phyloP scores from a whole-genome alignment of 2,329 filamentous ascomycete genomes.

The Didymella keratinophila region DNA sequence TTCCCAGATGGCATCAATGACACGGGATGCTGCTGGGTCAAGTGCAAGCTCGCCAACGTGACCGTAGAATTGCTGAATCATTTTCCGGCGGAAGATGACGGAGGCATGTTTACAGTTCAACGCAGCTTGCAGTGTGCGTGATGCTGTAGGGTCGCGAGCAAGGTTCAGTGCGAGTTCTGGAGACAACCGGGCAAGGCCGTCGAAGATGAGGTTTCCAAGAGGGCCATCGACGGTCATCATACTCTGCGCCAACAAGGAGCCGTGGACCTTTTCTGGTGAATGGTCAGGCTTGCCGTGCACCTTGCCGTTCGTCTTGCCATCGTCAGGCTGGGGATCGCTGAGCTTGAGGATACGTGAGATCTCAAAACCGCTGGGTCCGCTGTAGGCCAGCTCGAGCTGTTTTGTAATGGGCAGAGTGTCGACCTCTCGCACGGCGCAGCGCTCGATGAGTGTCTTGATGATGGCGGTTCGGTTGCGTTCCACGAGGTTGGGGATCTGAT shows the following conservation, averaged over 20 bases:
- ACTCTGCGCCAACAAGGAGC: slow-evolving; percentile 79
- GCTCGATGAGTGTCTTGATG: slow-evolving; percentile 81
- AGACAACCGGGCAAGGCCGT: slow-evolving; percentile 60
- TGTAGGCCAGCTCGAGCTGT: slow-evolving; percentile 66
- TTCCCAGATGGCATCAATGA: slow-evolving; percentile 71
- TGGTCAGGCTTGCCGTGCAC: slow-evolving; percentile 40
- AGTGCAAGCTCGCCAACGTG: slow-evolving; percentile 67
- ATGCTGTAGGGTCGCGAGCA: slow-evolving; percentile 66
- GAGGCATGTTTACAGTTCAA: slow-evolving; percentile 63
- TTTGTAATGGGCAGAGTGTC: slow-evolving; percentile 64
- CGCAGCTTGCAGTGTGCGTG: slow-evolving; percentile 70
- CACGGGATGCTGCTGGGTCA: slow-evolving; percentile 69
- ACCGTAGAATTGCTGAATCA: slow-evolving; percentile 69
- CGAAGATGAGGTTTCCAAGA: slow-evolving; percentile 74
- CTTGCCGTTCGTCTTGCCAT: slow-evolving; percentile 34
- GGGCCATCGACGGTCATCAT: slow-evolving; percentile 78
- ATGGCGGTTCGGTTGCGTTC: slow-evolving; percentile 79
- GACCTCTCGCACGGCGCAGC: slow-evolving; percentile 73
- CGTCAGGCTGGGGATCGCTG: slow-evolving; percentile 56
- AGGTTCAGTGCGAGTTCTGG: slow-evolving; percentile 65
- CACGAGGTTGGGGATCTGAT: slow-evolving; percentile 76
- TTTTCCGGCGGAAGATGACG: slow-evolving; percentile 66
- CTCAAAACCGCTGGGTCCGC: slow-evolving; percentile 58
- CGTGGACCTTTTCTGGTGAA: slow-evolving; percentile 72
- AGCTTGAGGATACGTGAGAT: slow-evolving; percentile 68